Percentiles rank a stretch among this genome's conserved stretches.
Evolutionary conservation across 2,329 filamentous ascomycete species (phyloP).

Genomic region (Xylaria sp.): DNA sequence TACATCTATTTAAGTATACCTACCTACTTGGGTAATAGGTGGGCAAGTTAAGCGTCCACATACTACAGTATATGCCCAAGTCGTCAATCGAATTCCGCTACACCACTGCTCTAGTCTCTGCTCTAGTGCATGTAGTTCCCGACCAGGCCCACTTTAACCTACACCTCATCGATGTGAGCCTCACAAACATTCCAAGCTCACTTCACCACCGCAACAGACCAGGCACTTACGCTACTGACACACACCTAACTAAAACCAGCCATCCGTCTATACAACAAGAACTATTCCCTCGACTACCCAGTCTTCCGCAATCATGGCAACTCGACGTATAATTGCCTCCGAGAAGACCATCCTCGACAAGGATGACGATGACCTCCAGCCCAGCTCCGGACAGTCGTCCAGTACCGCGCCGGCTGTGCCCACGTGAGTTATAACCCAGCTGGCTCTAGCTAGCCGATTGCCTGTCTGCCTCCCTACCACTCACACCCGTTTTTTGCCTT

Average conservation of each 20-base stretch:
- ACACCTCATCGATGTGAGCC: constrained; percentile 9
- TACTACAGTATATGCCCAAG: not conserved
- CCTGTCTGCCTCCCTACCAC: constrained; percentile 6
- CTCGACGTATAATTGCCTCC: constrained; percentile 71
- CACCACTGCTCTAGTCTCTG: too few species aligned
- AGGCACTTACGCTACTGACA: not conserved
- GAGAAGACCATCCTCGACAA: constrained; percentile 75
- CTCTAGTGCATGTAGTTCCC: not conserved
- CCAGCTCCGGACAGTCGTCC: constrained; percentile 67
- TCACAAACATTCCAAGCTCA: not conserved
- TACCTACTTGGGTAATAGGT: too few species aligned
- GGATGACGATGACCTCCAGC: constrained; percentile 59
- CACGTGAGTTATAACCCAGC: constrained; percentile 65
- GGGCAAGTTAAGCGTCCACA: not conserved
- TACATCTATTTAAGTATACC: too few species aligned
- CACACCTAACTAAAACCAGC: not conserved
- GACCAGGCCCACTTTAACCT: constrained; percentile 9
- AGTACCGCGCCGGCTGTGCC: constrained; percentile 83
- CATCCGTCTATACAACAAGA: constrained; percentile 8
- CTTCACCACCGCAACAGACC: not conserved
- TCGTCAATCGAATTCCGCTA: not conserved
- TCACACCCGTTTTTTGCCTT: not conserved
- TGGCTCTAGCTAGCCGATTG: not conserved
- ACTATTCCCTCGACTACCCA: not conserved
- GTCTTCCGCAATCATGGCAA: constrained; percentile 67